phyloP scores from a whole-genome alignment of 2,329 filamentous ascomycete species.

The Diaporthe vexans region DNA sequence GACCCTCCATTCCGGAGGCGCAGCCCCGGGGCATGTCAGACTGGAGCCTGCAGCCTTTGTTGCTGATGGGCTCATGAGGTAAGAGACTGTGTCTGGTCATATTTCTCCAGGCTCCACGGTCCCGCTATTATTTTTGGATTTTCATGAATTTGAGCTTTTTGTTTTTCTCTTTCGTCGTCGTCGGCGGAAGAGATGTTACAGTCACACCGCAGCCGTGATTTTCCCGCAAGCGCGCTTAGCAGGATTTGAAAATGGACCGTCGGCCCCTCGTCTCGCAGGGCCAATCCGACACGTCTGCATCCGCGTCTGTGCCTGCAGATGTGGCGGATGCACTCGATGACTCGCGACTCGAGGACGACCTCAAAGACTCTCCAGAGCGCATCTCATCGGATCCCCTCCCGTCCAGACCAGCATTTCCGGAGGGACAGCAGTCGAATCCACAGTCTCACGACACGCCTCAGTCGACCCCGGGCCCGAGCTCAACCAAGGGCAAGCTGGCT shows the following conservation, averaged over 20 bases:
- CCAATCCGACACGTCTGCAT: conserved; percentile 24
- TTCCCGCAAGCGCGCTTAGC: conserved; percentile 9
- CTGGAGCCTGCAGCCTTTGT: conserved; percentile 22
- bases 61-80: not conserved
- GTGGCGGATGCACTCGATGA: conserved; percentile 33
- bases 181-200: conserved; percentile 22
- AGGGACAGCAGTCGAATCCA: not conserved
- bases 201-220: not conserved
- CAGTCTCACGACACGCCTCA: conserved; percentile 12
- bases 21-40: conserved; percentile 22
- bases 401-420: conserved; percentile 13
- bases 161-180: not conserved
- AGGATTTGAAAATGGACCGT: conserved; percentile 34
- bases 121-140: not conserved
- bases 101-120: not conserved
- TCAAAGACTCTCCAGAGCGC: conserved; percentile 34
- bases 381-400: conserved; percentile 35
- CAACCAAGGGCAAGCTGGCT: conserved; percentile 25
- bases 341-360: conserved; percentile 31
- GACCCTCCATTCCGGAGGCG: conserved; percentile 21
- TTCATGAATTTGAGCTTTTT: too few relatives aligned
- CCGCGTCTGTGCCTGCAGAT: conserved; percentile 26
- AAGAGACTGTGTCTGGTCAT: not conserved
- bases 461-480: conserved; percentile 15
- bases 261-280: conserved; percentile 15